phyloP scores from a whole-genome alignment of 805 yeast genomes.

The Wickerhamia fluorescens region DNA sequence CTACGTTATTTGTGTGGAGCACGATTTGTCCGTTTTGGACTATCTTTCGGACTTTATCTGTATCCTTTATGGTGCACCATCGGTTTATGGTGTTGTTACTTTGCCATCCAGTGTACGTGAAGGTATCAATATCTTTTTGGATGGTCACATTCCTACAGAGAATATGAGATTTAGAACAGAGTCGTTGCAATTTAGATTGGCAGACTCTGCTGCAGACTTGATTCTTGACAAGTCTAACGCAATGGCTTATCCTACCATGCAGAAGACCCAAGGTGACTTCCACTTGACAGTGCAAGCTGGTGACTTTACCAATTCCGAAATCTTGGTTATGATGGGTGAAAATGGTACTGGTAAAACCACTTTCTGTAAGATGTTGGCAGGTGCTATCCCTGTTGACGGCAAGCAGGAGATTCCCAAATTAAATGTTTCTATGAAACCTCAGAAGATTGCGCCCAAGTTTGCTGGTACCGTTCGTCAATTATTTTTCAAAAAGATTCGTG shows the following conservation, averaged over 20 bases:
- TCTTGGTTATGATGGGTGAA: constrained; percentile 99
- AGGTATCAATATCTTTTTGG: constrained; percentile 97
- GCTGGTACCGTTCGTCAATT: constrained; percentile 97
- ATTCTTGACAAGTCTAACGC: constrained; percentile 73
- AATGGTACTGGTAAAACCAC: constrained; percentile 99
- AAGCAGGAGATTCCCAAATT: constrained; percentile 76
- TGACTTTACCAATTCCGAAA: constrained; percentile 92
- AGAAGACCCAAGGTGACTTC: constrained; percentile 95
- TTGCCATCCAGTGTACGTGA: constrained; percentile 96
- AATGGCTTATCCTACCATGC: constrained; percentile 73
- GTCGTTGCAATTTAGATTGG: constrained; percentile 85
- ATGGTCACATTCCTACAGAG: constrained; percentile 96
- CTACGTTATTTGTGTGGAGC: constrained; percentile 96
- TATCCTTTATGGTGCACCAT: constrained; percentile 95
- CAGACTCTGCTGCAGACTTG: constrained; percentile 79
- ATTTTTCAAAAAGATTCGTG: constrained; percentile 93
- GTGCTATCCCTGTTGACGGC: constrained; percentile 82
- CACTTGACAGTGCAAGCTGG: constrained; percentile 75
- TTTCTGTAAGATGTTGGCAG: constrained; percentile 91
- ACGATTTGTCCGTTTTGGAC: constrained; percentile 95
- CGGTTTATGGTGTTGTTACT: constrained; percentile 97
- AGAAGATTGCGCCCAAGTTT: constrained; percentile 97
- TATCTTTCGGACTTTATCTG: constrained; percentile 95
- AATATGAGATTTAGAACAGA: constrained; percentile 96
- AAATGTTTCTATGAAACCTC: constrained; percentile 97